Conservation (phyloP, 1,139 yeast genomes). For the Blastobotrys arbuscula region DNA sequence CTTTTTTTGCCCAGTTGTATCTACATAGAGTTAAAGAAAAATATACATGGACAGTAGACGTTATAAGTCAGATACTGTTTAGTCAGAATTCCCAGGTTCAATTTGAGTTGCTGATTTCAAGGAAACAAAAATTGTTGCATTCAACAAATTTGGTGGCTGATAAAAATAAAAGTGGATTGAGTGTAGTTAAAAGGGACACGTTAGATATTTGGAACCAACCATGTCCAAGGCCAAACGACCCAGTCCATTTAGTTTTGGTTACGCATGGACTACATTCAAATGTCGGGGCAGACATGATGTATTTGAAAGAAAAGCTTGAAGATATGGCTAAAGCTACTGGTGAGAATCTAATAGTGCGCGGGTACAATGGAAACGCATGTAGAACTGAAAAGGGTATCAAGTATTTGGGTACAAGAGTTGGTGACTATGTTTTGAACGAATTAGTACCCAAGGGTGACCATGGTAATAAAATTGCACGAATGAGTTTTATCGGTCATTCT, state of each 20-base stretch:
- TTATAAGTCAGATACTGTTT: constrained; percentile 79
- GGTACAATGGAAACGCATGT: constrained; percentile 78
- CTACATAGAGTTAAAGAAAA: constrained; percentile 42
- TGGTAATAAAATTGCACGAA: constrained; percentile 42
- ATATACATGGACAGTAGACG: constrained; percentile 77
- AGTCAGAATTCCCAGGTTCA: constrained; percentile 61
- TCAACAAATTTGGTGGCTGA: constrained; percentile 7
- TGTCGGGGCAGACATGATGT: constrained; percentile 81
- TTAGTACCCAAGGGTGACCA: constrained; percentile 37
- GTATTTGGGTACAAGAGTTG: constrained; percentile 77
- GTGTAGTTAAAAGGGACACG: constrained; percentile 54
- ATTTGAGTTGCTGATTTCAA: constrained; percentile 63
- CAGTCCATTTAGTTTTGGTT: constrained; percentile 67
- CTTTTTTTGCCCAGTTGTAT: constrained; percentile 49
- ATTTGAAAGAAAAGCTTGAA: constrained; percentile 77
- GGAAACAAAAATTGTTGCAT: constrained; percentile 41
- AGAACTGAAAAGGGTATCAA: constrained; percentile 88
- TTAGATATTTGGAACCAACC: constrained; percentile 69
- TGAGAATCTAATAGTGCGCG: constrained; percentile 69
- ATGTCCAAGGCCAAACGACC: constrained; percentile 41
- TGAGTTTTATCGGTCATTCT: constrained; percentile 89
- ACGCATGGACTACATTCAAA: constrained; percentile 95
- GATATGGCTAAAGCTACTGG: constrained; percentile 41
- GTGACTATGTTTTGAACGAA: constrained; percentile 64
- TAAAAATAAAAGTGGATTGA: constrained; percentile 24